Conservation (phyloP, 371 early-diverging fungal genomes). For the Mortierella sp. region DNA sequence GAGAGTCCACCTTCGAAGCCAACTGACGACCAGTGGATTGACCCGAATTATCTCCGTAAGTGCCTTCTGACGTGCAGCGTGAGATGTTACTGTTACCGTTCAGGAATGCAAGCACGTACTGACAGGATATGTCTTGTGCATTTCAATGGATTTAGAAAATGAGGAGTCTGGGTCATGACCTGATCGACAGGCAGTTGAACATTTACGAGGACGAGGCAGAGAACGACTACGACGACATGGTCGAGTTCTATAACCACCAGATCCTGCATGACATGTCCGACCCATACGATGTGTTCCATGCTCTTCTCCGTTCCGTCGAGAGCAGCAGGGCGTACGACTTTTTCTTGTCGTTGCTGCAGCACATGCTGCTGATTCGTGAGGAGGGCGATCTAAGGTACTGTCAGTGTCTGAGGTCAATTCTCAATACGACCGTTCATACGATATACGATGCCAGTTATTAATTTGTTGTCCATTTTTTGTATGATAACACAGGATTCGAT, state of each 20-base stretch:
- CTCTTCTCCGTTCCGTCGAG: conserved; percentile 78
- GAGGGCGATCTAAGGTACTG: conserved; percentile 70
- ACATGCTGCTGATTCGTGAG: conserved; percentile 82
- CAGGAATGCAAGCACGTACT: too few relatives aligned
- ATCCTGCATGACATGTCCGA: conserved; percentile 86
- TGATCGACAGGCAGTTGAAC: conserved; percentile 80
- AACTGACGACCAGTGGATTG: conserved; percentile 81
- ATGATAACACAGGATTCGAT: conserved; percentile 70
- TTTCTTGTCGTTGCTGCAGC: conserved; percentile 83
- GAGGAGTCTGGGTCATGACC: conserved; percentile 76
- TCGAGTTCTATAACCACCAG: conserved; percentile 83
- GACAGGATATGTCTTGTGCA: too few relatives aligned
- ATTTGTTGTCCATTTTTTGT: conserved; percentile 77
- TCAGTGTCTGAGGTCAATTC: too few relatives aligned
- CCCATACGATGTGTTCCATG: conserved; percentile 83
- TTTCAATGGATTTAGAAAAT: too few relatives aligned
- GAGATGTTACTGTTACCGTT: too few relatives aligned
- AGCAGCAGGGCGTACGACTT: conserved; percentile 83
- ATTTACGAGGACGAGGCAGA: conserved; percentile 83
- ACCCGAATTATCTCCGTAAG: conserved; percentile 70
- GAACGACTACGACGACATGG: conserved; percentile 81
- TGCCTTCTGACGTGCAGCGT: too few relatives aligned
- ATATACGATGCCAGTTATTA: conserved; percentile 85
- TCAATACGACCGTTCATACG: too few relatives aligned
- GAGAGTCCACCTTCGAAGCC: conserved; percentile 84